phyloP scores from a whole-genome alignment of 1,284 basidiomycete genomes.

The Heterobasidion parviporum region DNA sequence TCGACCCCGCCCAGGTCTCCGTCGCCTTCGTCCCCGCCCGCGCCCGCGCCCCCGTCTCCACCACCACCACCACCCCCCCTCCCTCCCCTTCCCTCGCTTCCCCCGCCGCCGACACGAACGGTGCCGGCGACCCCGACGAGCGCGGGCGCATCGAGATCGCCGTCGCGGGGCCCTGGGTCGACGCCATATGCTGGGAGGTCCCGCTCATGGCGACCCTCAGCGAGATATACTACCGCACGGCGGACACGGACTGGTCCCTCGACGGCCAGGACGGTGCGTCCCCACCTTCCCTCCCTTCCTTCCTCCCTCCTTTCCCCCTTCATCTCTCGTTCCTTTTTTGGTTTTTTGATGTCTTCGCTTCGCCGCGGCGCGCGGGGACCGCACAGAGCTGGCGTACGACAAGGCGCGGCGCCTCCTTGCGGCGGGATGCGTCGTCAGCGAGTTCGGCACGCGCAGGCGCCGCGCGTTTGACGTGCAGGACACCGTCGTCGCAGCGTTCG shows the following conservation, averaged over 20 bases:
- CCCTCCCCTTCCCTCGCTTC: no score
- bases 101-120: neutral
- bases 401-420: constrained; percentile 70
- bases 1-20: constrained; percentile 77
- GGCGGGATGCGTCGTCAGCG: constrained; percentile 73
- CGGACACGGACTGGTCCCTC: constrained; percentile 78
- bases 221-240: constrained; percentile 65
- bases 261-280: constrained; percentile 67
- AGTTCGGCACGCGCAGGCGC: constrained; percentile 90
- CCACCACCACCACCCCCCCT: no score
- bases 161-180: constrained; percentile 75
- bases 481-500: constrained; percentile 64
- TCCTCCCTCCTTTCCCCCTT: neutral
- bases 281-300: neutral
- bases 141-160: constrained; percentile 71
- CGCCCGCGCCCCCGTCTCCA: no score
- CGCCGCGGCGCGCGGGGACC: neutral
- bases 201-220: constrained; percentile 88
- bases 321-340: neutral
- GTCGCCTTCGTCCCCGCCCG: constrained; percentile 61
- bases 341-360: neutral
- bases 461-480: constrained; percentile 80
- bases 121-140: constrained; percentile 29
- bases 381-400: constrained; percentile 45
- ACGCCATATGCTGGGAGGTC: constrained; percentile 95